Evolutionary conservation across 2,329 filamentous ascomycete species (phyloP), one percentile per base, ranked within the genome.

Genomic region (Neodidymelliopsis sp.): DNA sequence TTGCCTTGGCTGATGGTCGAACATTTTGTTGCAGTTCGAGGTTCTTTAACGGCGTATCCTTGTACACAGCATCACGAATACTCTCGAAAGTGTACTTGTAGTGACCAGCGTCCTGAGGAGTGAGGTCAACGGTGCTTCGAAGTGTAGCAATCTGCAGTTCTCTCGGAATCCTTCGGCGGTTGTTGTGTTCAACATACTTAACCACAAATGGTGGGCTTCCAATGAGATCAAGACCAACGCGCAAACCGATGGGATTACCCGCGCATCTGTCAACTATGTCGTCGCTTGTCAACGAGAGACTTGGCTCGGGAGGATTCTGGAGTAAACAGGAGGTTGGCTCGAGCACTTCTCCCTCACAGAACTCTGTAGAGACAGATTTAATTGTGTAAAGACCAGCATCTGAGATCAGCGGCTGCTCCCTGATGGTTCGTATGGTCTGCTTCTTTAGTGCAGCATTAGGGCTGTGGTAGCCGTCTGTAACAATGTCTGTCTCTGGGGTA

Each of bases 201-300:
- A 99, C 79, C n/a, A 80, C 79, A 74, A 99, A 99, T 1, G 93
- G 93, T 34, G 95, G 93, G 0, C 91, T 96, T 53, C 94, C 94
- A 20, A 93, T 88, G 28, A 99, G 80, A 68, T 97, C 91, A 38
- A 99, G 77, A 65, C 94, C 89, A 30, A 99, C 90, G 9, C 88
- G 84, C 44, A 99, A 81, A 29, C 94, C 94, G 54, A 99, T 90
- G 0, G 94, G 91, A 66, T 91, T 96, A 36, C 92, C 91, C 25
- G 92, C 93, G 70, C 94, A 99, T 69, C 95, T 96, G 72, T 99
- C 94, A 41, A 90, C 89, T 31, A 99, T 91, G 54, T 91, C 87
- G 61, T 96, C 89, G 6, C 85, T 81, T 23, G 82, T 82, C 38
- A 99, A 78, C 4, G 84, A 79, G 49, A 99, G 72, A 45, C 87